These are phyloP conservation scores for Aegilops umbellulata DNA, from an alignment of 176 grass and related monocot genomes.

Conservation along the genomic window DNA sequence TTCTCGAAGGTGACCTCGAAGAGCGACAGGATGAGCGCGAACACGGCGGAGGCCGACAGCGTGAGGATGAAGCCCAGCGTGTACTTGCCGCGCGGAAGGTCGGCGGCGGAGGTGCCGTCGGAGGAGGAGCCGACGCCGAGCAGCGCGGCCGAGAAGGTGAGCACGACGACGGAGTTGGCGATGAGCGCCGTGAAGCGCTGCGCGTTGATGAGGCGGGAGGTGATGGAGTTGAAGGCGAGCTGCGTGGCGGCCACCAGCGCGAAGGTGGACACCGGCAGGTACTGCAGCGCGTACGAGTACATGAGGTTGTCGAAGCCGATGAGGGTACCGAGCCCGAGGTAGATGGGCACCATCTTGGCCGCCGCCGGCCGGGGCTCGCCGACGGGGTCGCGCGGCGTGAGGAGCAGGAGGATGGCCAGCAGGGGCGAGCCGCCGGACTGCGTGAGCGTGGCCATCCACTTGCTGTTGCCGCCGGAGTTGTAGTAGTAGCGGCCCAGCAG, in stretches of 20 bases:
- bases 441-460: slow-evolving; percentile 68
- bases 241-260: slow-evolving; percentile 69
- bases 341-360: slow-evolving; percentile 45
- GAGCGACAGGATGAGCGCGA: slow-evolving; percentile 68
- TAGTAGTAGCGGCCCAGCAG: slow-evolving; percentile 77
- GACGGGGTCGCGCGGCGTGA: not conserved
- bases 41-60: slow-evolving; percentile 49
- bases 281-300: slow-evolving; percentile 79
- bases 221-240: slow-evolving; percentile 79
- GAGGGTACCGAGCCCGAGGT: slow-evolving; percentile 44
- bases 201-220: slow-evolving; percentile 65
- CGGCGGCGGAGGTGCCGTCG: slow-evolving; percentile 28
- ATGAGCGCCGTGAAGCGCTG: slow-evolving; percentile 78
- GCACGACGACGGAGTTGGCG: slow-evolving; percentile 69
- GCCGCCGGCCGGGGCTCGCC: slow-evolving; percentile 19
- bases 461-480: slow-evolving; percentile 78
- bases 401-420: slow-evolving; percentile 39
- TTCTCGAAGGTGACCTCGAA: slow-evolving; percentile 54
- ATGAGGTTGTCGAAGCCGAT: slow-evolving; percentile 68
- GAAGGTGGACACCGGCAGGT: slow-evolving; percentile 90
- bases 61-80: slow-evolving; percentile 58
- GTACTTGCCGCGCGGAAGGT: slow-evolving; percentile 50
- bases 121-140: slow-evolving; percentile 51
- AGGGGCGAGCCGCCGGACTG: slow-evolving; percentile 52
- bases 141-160: slow-evolving; percentile 69